Percentiles rank a stretch among this genome's conserved stretches.
Conservation (phyloP, 768 basidiomycete species). For the Leccinum arenicola region DNA sequence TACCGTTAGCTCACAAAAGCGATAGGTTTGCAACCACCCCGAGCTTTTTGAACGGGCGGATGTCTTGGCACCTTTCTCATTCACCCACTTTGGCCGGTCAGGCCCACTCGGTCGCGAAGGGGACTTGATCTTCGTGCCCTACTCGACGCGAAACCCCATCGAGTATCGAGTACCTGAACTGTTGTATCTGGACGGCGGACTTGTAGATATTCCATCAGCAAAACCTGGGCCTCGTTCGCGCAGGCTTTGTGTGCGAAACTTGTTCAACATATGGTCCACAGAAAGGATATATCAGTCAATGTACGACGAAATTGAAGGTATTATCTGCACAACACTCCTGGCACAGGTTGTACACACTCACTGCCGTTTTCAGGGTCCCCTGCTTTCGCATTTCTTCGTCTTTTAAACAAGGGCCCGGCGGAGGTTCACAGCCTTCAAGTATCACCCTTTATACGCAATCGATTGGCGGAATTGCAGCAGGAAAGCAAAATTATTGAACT, state of each 20-base stretch:
- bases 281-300: conserved; percentile 77
- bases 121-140: conserved; percentile 78
- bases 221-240: conserved; percentile 46
- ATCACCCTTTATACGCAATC: conserved; percentile 57
- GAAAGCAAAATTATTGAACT: conserved; percentile 41
- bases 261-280: conserved; percentile 90
- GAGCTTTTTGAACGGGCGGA: conserved; percentile 98
- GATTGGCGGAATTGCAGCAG: conserved; percentile 46
- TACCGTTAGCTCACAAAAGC: conserved; percentile 4
- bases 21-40: conserved; percentile 94
- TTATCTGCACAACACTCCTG: conserved; percentile 13
- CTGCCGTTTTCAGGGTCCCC: conserved; percentile 41
- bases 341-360: conserved; percentile 1
- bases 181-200: conserved; percentile 74
- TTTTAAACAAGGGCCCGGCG: conserved; percentile 59
- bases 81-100: conserved; percentile 76
- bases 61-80: conserved; percentile 90
- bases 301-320: conserved; percentile 53
- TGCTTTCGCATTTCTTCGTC: conserved; percentile 74
- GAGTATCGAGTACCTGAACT: conserved; percentile 72
- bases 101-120: conserved; percentile 84
- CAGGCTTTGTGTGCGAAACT: conserved; percentile 53
- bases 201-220: conserved; percentile 63
- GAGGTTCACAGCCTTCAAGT: conserved; percentile 63
- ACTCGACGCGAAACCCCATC: conserved; percentile 88